These are phyloP conservation scores for Neoscytalidium dimidiatum DNA, from an alignment of 2,329 filamentous ascomycete genomes.

Conservation along the genomic window DNA sequence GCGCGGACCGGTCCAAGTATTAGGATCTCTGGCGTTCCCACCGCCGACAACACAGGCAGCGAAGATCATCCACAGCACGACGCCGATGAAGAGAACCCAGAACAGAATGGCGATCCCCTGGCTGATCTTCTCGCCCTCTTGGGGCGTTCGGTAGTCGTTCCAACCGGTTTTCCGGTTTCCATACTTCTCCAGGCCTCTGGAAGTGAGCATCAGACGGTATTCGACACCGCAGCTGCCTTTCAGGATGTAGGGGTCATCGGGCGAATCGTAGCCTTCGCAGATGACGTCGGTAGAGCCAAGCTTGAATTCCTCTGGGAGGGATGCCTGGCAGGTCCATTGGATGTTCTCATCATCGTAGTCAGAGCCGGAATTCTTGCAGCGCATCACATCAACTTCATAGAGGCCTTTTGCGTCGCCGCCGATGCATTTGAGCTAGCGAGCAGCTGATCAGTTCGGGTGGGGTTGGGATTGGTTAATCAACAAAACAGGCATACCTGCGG, in stretches of 20 bases:
- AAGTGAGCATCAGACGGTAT: conserved; percentile 78
- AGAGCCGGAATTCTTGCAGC: conserved; percentile 82
- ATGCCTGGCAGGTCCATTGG: conserved; percentile 85
- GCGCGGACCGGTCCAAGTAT: conserved; percentile 25
- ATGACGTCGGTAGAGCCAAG: conserved; percentile 86
- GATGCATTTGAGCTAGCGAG: conserved; percentile 67
- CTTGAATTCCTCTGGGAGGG: conserved; percentile 64
- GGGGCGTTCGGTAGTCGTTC: conserved; percentile 36
- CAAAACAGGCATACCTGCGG: conserved; percentile 49
- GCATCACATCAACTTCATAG: conserved; percentile 78
- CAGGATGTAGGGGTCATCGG: conserved; percentile 82
- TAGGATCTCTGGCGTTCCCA: conserved; percentile 15
- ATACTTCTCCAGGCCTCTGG: conserved; percentile 71
- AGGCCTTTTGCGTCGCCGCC: conserved; percentile 62
- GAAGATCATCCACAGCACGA: conserved; percentile 65
- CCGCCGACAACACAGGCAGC: conserved; percentile 45
- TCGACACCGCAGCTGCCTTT: conserved; percentile 92
- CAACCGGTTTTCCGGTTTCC: conserved; percentile 54
- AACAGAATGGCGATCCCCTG: conserved; percentile 52
- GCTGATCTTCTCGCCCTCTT: conserved; percentile 37
- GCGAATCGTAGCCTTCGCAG: conserved; percentile 81
- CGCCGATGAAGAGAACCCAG: conserved; percentile 60
- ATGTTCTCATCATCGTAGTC: conserved; percentile 79
- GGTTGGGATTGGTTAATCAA: not conserved
- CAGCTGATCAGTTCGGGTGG: not conserved